Conservation (phyloP, 352 stramenopile genomes). For the Blastocystis sp. region DNA sequence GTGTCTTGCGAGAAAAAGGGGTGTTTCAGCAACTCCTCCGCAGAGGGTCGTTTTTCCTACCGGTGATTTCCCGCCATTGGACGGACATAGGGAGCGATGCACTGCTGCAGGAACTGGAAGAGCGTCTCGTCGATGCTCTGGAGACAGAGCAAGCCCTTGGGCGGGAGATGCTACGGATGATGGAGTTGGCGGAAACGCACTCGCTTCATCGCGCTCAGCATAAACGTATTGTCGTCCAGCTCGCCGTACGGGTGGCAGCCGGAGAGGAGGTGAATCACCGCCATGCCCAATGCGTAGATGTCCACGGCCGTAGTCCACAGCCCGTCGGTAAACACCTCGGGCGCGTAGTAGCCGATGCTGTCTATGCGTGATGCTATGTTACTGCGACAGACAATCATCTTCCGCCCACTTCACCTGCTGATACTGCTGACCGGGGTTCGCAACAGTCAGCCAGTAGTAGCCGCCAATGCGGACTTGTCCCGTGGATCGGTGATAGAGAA, state of each 20-base stretch:
- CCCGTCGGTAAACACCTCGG: constrained; percentile 12
- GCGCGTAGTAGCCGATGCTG: constrained; percentile 31
- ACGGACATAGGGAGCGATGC: neutral
- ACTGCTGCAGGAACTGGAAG: neutral
- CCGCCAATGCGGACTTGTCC: constrained; percentile 52
- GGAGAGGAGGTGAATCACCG: constrained; percentile 38
- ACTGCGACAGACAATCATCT: constrained; percentile 10
- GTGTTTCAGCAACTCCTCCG: constrained; percentile 29
- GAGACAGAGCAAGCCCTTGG: neutral
- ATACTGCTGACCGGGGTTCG: neutral
- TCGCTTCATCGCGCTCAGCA: neutral
- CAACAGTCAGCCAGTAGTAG: constrained; percentile 60
- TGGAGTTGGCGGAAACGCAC: neutral
- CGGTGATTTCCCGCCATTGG: neutral
- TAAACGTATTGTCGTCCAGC: constrained; percentile 10
- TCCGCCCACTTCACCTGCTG: constrained; percentile 48
- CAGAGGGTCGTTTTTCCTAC: neutral
- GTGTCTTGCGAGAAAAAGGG: neutral
- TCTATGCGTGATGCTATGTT: neutral
- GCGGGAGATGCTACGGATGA: neutral
- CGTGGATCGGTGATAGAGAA: constrained; percentile 49
- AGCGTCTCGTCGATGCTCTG: constrained; percentile 4
- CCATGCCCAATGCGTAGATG: constrained; percentile 55
- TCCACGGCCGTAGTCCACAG: constrained; percentile 53
- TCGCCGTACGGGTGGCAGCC: constrained; percentile 63